A percentile compares a stretch with the other conserved stretches of the same genome.
phyloP scores from a whole-genome alignment of 768 basidiomycete species.

The Kwoniella botswanensis region DNA sequence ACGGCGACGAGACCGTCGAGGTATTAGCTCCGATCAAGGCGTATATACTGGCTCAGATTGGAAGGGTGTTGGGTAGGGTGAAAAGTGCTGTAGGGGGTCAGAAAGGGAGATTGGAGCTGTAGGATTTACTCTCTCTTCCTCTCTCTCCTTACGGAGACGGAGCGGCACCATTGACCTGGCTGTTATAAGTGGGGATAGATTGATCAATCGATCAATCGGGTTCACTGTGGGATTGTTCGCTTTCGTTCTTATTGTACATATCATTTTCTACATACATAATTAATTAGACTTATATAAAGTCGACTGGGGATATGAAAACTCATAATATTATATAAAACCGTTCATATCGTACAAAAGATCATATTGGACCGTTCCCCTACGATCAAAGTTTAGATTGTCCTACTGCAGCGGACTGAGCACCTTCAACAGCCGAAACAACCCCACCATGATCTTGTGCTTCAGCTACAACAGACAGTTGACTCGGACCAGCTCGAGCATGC shows the following conservation, averaged over 20 bases:
- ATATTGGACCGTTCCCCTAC: not conserved
- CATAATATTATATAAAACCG: not conserved
- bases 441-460: not conserved
- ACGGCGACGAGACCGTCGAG: constrained; percentile 62
- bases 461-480: not conserved
- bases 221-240: not conserved
- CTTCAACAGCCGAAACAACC: constrained; percentile 1
- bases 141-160: not conserved
- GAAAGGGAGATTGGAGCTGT: constrained; percentile 22
- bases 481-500: constrained; percentile 12
- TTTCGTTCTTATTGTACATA: not conserved
- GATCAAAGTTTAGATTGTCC: constrained; percentile 2
- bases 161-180: not conserved
- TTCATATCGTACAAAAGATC: no score
- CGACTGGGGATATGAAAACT: not conserved
- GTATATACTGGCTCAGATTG: constrained; percentile 24
- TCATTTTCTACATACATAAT: constrained; percentile 5
- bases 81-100: constrained; percentile 15
- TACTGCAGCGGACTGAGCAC: constrained; percentile 1
- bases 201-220: not conserved
- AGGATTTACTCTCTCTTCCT: not conserved
- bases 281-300: constrained; percentile 1
- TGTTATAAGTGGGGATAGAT: not conserved
- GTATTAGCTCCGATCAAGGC: constrained; percentile 23
- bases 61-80: constrained; percentile 11